Conservation (phyloP, 495 filamentous ascomycete genomes). For the Penicillium cosmopolitanum region DNA sequence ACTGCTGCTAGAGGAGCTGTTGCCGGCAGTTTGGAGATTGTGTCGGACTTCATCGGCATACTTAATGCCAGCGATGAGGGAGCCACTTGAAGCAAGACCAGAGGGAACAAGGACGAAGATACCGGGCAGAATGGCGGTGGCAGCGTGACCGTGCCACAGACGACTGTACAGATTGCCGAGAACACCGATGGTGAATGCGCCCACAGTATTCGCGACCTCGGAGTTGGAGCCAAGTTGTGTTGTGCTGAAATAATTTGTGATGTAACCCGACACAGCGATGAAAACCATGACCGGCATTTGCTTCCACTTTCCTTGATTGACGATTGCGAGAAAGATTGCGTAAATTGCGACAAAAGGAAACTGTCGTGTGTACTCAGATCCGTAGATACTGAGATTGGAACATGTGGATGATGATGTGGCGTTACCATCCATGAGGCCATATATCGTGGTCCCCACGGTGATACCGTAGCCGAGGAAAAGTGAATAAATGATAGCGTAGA, state of each 20-base stretch:
- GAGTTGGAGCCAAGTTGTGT: slow-evolving; percentile 71
- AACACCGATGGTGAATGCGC: slow-evolving; percentile 83
- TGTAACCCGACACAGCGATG: slow-evolving; percentile 80
- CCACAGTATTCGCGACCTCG: slow-evolving; percentile 83
- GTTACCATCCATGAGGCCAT: slow-evolving; percentile 76
- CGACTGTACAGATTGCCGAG: slow-evolving; percentile 87
- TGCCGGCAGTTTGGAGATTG: slow-evolving; percentile 45
- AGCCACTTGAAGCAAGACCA: slow-evolving; percentile 81
- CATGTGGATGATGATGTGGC: slow-evolving; percentile 75
- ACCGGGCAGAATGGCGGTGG: slow-evolving; percentile 85
- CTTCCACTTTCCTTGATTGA: slow-evolving; percentile 91
- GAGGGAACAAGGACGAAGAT: slow-evolving; percentile 95
- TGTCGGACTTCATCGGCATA: slow-evolving; percentile 73
- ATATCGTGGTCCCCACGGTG: slow-evolving; percentile 88
- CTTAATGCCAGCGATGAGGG: slow-evolving; percentile 74
- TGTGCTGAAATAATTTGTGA: slow-evolving; percentile 81
- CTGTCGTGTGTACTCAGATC: slow-evolving; percentile 47
- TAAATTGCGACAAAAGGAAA: slow-evolving; percentile 73
- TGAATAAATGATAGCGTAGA: slow-evolving; percentile 94
- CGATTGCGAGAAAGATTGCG: slow-evolving; percentile 76
- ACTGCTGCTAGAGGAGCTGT: slow-evolving; percentile 43
- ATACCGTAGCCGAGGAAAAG: slow-evolving; percentile 95
- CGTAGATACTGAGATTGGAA: slow-evolving; percentile 53
- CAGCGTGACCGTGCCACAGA: slow-evolving; percentile 79
- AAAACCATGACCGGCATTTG: slow-evolving; percentile 85